These are phyloP conservation scores for Trypanosomatidae sp. DNA, from an alignment of 208 protist species.

Conservation along the genomic window DNA sequence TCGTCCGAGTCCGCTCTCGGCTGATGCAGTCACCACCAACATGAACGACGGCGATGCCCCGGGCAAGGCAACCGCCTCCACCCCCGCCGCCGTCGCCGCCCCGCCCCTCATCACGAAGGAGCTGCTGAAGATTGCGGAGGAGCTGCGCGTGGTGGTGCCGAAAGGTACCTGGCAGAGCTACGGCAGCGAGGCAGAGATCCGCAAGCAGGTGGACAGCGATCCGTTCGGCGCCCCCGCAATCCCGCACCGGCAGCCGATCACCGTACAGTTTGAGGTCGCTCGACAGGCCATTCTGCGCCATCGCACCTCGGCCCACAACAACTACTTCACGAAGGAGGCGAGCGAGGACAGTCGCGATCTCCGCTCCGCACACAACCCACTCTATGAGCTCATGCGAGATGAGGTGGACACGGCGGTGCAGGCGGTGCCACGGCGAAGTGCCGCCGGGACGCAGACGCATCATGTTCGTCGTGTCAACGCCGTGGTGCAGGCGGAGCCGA, in stretches of 20 bases:
- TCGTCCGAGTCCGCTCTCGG: no score
- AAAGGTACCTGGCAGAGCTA: conserved; percentile 75
- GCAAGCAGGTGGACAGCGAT: conserved; percentile 41
- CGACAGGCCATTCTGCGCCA: conserved; percentile 65
- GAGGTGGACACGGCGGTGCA: conserved; percentile 84
- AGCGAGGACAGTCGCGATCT: conserved; percentile 88
- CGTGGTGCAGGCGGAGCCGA: conserved; percentile 77
- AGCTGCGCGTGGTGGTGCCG: conserved; percentile 62
- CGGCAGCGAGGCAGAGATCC: conserved; percentile 84
- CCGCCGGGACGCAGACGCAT: conserved; percentile 62
- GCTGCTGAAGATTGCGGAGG: conserved; percentile 51
- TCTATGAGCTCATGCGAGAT: conserved; percentile 64
- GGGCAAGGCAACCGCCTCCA: no score
- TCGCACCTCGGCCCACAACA: conserved; percentile 40
- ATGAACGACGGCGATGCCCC: no score
- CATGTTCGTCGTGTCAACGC: conserved; percentile 80
- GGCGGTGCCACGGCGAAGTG: conserved; percentile 43
- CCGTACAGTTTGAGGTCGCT: conserved; percentile 67
- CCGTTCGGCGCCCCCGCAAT: conserved; percentile 12
- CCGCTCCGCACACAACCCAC: conserved; percentile 55
- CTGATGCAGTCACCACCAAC: no score
- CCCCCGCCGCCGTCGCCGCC: background rate
- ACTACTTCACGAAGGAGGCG: conserved; percentile 82
- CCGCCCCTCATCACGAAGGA: conserved; percentile 52
- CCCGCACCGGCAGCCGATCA: conserved; percentile 58